These are phyloP conservation scores for Coprinopsis marcescibilis DNA, from an alignment of 768 basidiomycete genomes.

Conservation along the genomic window DNA sequence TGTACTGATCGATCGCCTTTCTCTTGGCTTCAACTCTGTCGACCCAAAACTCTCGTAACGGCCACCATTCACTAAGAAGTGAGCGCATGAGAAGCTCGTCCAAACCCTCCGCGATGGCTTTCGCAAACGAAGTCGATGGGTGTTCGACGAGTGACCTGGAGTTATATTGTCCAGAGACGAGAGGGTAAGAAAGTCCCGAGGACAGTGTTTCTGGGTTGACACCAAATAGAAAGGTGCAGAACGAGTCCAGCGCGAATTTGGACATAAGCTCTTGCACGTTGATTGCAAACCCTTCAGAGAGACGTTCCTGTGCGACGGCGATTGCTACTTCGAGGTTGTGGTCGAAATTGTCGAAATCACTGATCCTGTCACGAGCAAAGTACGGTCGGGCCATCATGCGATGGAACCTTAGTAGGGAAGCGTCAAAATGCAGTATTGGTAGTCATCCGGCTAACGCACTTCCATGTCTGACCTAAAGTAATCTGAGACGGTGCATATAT, in stretches of 20 bases:
- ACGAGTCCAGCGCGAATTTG: slow-evolving; percentile 42
- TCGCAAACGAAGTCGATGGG: slow-evolving; percentile 25
- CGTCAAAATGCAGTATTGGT: not conserved
- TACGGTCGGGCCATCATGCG: slow-evolving; percentile 10
- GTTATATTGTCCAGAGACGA: slow-evolving; percentile 34
- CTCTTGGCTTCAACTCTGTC: slow-evolving; percentile 32
- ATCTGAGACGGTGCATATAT: not conserved
- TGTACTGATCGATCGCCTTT: slow-evolving; percentile 37
- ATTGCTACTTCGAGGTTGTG: slow-evolving; percentile 6
- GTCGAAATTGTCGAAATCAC: slow-evolving; percentile 10
- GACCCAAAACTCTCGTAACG: slow-evolving; percentile 37
- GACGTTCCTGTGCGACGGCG: not conserved
- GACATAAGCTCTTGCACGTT: slow-evolving; percentile 31
- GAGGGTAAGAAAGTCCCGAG: slow-evolving; percentile 39
- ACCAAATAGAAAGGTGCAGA: slow-evolving; percentile 63
- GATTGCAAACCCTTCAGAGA: slow-evolving; percentile 36
- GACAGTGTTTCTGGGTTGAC: slow-evolving; percentile 37
- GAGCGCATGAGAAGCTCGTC: slow-evolving; percentile 35
- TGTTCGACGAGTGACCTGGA: slow-evolving; percentile 10
- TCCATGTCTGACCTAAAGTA: not conserved
- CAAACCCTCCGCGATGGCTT: slow-evolving; percentile 45
- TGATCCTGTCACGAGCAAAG: slow-evolving; percentile 7
- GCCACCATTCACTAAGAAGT: slow-evolving; percentile 40
- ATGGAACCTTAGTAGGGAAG: slow-evolving; percentile 5
- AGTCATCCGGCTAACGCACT: not conserved